phyloP scores from a whole-genome alignment of 805 yeast species.

The Cyberlindnera japonica region DNA sequence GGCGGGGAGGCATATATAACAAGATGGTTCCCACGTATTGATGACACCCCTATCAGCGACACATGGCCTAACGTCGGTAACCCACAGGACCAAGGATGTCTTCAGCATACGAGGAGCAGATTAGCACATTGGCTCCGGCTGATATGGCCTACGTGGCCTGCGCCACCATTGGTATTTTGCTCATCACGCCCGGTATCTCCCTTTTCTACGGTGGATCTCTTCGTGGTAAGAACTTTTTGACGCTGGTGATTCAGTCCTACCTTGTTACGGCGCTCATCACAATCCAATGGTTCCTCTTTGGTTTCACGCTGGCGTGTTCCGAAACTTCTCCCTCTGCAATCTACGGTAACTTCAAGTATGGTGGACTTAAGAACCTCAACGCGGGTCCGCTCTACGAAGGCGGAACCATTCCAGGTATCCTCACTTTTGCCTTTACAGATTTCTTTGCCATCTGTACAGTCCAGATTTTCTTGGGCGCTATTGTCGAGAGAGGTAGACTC shows the following conservation, averaged over 20 bases:
- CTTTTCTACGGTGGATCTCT: constrained; percentile 68
- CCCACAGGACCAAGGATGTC: constrained; percentile 2
- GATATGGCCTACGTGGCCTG: constrained; percentile 47
- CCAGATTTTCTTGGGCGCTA: constrained; percentile 86
- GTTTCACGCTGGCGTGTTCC: constrained; percentile 85
- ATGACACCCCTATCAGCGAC: too few relatives aligned
- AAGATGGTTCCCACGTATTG: too few relatives aligned
- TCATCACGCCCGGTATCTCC: constrained; percentile 94
- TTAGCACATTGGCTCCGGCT: constrained; percentile 32
- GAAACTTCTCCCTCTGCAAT: constrained; percentile 62
- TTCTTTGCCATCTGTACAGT: constrained; percentile 87
- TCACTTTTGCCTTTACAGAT: constrained; percentile 75
- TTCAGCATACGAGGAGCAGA: constrained; percentile 7
- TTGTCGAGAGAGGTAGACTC: constrained; percentile 89
- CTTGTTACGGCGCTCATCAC: constrained; percentile 67
- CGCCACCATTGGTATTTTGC: constrained; percentile 41
- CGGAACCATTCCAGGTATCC: constrained; percentile 45
- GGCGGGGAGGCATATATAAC: too few relatives aligned
- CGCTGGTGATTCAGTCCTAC: constrained; percentile 75
- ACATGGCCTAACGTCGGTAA: too few relatives aligned
- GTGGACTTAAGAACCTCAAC: constrained; percentile 69
- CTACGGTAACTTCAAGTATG: constrained; percentile 75
- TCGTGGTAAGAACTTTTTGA: constrained; percentile 73
- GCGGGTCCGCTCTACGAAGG: constrained; percentile 74
- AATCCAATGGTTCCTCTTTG: constrained; percentile 97